Base-by-base conservation (phyloP, 192 early-diverging fungal genomes). In the Coemansia sp. region DNA sequence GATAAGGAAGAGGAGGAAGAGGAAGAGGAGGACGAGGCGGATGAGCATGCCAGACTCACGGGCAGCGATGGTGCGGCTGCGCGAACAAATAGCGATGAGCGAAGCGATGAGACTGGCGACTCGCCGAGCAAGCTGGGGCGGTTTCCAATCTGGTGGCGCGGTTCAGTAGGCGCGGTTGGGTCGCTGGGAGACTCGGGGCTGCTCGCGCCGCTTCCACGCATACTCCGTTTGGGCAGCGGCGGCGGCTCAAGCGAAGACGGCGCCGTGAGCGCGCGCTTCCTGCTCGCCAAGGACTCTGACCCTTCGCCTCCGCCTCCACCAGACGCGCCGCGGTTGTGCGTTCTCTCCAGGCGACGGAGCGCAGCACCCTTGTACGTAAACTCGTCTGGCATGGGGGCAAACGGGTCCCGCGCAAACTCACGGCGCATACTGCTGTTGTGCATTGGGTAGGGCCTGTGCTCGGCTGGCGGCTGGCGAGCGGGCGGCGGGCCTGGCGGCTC, bases 221-320 rank as follows among this genome's bases (percentile, higher is more conserved):
- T 22, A 19, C 6, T 59, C 41, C 64, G 38, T 17, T 61, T 14
- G 14, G 54, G n/a, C 27, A 58, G 6, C 6, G 56, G 56, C n/a
- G n/a, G n/a, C 19, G 80, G 64, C 6, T 83, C 80, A 6, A 70
- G 61, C 24, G 70, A 74, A 14, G 80, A 83, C 2, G 80, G 80
- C 17, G 80, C 80, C 3, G 80, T 83, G n/a, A 83, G 59, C 5
- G 80, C 80, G 14, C 80, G 70, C 38, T 83, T 83, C 39, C 80
- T 72, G 68, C 46, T 83, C 8, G 49, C 45, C 27, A 42, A 54
- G 0, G 59, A 22, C 8, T 42, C 69, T 4, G 32, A n/a, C 20
- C 39, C 64, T 0, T 35, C 43, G 57, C 32, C 32, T 35, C 58
- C 62, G 12, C n/a, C n/a, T n/a, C n/a, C n/a, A n/a, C 40, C 46